A percentile compares a stretch with the other conserved stretches of the same genome.
Evolutionary conservation across 176 grass and related monocot species (phyloP).

Genomic region (Carex cristatella): DNA sequence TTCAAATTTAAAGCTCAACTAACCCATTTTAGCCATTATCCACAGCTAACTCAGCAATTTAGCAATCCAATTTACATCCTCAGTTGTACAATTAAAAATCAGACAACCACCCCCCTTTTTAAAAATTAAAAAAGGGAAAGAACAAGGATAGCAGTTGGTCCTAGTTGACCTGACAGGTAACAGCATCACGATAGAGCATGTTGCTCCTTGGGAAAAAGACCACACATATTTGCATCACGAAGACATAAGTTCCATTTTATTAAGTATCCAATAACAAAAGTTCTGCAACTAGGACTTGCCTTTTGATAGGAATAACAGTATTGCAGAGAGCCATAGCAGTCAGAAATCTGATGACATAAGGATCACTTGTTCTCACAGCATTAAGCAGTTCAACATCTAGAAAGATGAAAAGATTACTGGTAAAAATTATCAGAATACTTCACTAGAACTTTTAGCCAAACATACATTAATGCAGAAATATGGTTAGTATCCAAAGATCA

Average conservation of each 20-base stretch:
- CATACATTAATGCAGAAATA: background rate
- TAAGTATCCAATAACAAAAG: background rate
- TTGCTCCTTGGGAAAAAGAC: background rate
- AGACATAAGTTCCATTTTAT: background rate
- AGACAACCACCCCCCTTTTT: background rate
- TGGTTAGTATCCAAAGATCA: conserved; percentile 12
- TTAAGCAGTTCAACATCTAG: conserved; percentile 72
- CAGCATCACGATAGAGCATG: background rate
- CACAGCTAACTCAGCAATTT: background rate
- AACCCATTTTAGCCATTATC: background rate
- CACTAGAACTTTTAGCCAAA: conserved; percentile 1
- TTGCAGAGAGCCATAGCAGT: conserved; percentile 92
- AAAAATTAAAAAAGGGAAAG: background rate
- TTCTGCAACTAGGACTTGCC: conserved; percentile 30
- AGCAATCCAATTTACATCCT: background rate
- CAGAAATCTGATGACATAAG: conserved; percentile 75
- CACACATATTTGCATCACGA: background rate
- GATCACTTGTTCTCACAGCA: conserved; percentile 60
- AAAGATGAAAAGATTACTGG: conserved; percentile 33
- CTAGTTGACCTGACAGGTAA: background rate
- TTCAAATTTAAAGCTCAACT: background rate
- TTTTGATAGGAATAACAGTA: conserved; percentile 79
- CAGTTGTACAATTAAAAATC: background rate
- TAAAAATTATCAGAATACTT: conserved; percentile 19
- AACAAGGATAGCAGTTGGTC: no score